Percentiles rank a stretch among this genome's conserved stretches.
Evolutionary conservation across 1,284 basidiomycete genomes (phyloP).

Genomic region (Leccinum pachyderme): DNA sequence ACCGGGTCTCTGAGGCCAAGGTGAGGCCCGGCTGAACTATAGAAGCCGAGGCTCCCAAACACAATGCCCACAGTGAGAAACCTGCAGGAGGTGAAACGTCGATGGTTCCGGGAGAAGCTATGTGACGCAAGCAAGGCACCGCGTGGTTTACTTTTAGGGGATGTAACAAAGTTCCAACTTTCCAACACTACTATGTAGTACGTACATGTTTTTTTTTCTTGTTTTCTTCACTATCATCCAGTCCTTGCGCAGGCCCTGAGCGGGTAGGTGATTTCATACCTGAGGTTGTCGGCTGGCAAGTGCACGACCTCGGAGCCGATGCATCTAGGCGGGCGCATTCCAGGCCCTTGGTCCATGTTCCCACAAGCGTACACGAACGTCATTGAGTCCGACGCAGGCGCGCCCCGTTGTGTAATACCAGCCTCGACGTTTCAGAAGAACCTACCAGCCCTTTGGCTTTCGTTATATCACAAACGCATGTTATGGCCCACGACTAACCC

Average conservation of each 20-base stretch:
- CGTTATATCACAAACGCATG: not conserved
- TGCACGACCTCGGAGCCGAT: not conserved
- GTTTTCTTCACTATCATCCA: not conserved
- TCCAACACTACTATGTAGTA: not conserved
- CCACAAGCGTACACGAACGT: not conserved
- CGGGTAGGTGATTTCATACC: not conserved
- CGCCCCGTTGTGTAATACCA: not conserved
- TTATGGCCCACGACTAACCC: not conserved
- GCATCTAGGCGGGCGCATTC: not conserved
- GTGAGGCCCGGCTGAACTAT: not conserved
- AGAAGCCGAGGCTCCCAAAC: not conserved
- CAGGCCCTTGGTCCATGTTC: not conserved
- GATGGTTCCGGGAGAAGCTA: not conserved
- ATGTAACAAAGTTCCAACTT: not conserved
- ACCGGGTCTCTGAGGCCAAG: not conserved
- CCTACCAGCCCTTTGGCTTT: not conserved
- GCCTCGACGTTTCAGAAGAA: not conserved
- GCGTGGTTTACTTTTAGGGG: too few relatives aligned
- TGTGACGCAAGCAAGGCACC: not conserved
- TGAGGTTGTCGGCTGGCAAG: too few relatives aligned
- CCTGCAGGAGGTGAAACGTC: not conserved
- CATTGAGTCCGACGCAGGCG: not conserved
- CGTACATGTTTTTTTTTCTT: not conserved
- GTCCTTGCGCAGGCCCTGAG: not conserved
- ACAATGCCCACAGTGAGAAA: not conserved